Percentiles rank a stretch among this genome's conserved stretches.
Evolutionary conservation across 2,329 filamentous ascomycete genomes (phyloP).

Genomic region (Monosporascus sp.): DNA sequence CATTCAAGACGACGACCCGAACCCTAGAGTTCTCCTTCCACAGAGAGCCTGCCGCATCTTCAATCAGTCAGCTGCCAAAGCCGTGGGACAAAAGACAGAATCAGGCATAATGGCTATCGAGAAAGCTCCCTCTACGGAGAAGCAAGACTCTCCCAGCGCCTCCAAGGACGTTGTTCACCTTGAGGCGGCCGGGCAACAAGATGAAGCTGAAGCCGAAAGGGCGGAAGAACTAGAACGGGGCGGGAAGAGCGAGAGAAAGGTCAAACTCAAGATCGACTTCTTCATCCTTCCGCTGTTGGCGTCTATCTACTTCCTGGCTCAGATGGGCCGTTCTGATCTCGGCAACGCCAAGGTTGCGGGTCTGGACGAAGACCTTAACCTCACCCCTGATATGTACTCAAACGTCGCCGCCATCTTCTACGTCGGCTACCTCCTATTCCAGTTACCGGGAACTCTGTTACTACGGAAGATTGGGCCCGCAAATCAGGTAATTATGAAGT

Average conservation of each 20-base stretch:
- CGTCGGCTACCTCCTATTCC: conserved; percentile 16
- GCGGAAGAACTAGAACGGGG: not conserved
- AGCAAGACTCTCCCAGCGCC: not conserved
- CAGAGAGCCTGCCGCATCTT: not conserved
- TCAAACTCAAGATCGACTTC: not conserved
- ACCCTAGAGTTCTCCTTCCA: no score
- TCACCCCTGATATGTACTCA: conserved; percentile 13
- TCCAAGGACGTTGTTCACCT: not conserved
- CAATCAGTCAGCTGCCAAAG: not conserved
- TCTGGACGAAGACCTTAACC: conserved; percentile 13
- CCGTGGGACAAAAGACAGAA: not conserved
- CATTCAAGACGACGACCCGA: no score
- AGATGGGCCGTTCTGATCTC: conserved; percentile 19
- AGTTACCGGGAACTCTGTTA: conserved; percentile 19
- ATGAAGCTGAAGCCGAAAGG: not conserved
- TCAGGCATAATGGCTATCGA: not conserved
- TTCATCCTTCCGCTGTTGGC: not conserved
- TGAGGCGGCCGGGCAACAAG: not conserved
- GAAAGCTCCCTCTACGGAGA: not conserved
- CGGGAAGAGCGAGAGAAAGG: not conserved
- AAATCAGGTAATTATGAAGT: conserved; percentile 9
- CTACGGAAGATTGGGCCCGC: conserved; percentile 18
- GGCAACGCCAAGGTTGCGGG: conserved; percentile 21
- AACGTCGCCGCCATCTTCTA: conserved; percentile 16
- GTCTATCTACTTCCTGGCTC: not conserved